A percentile compares a stretch with the other conserved stretches of the same genome.
Evolutionary conservation across 2,329 filamentous ascomycete genomes (phyloP).

Genomic region (Alternaria triticimaculans): DNA sequence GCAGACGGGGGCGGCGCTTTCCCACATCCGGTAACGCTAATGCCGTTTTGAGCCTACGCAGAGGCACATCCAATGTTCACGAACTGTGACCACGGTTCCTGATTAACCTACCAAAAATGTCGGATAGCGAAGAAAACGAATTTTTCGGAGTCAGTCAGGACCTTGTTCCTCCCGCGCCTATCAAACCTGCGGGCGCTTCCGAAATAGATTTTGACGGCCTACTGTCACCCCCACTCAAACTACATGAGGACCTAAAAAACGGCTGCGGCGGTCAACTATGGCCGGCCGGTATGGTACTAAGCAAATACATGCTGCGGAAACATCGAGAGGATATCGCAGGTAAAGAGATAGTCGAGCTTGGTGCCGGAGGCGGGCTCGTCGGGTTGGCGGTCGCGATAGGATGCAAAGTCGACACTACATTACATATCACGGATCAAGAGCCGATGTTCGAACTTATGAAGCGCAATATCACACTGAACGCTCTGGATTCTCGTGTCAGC

Average conservation of each 20-base stretch:
- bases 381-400: constrained; percentile 67
- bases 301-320: constrained; percentile 82
- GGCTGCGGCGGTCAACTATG: constrained; percentile 94
- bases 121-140: constrained; percentile 40
- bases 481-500: constrained; percentile 66
- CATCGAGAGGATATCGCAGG: constrained; percentile 68
- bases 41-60: constrained; percentile 7
- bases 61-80: neutral
- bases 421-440: constrained; percentile 85
- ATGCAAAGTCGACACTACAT: constrained; percentile 60
- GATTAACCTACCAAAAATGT: constrained; percentile 19
- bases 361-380: constrained; percentile 88
- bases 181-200: constrained; percentile 61
- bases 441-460: constrained; percentile 87
- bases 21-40: constrained; percentile 3
- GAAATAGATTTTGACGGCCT: constrained; percentile 74
- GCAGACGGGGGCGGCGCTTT: neutral
- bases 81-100: neutral
- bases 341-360: constrained; percentile 86
- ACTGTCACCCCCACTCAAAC: constrained; percentile 70
- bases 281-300: constrained; percentile 89
- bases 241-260: constrained; percentile 84
- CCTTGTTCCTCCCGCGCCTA: constrained; percentile 60
- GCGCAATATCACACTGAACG: constrained; percentile 85
- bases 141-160: constrained; percentile 59